Base-by-base conservation (phyloP, 2,329 filamentous ascomycete genomes). In the Alternaria brassicicola region DNA sequence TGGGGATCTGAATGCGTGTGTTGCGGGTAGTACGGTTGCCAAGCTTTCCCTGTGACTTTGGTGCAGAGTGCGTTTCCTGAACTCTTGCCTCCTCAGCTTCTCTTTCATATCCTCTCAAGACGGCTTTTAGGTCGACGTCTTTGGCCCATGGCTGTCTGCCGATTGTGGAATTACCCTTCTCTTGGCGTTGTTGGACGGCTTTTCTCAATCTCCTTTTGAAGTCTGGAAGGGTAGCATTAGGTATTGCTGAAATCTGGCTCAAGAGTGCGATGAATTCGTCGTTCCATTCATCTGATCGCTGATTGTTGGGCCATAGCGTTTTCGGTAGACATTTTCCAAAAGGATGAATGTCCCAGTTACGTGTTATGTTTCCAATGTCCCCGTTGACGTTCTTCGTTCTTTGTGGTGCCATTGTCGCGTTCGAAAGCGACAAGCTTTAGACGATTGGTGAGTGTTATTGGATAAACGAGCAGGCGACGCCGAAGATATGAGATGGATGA, bases 301-400 rank as follows among this genome's bases (percentile, higher is more conserved):
- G 43, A 23, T 57, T 42, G 13, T 57, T 47, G 21, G 55, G 55
- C 50, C 55, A 57, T 21, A 57, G 17, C 1, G 55, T 38, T 23
- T 38, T 53, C 15, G 55, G 55, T 15, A 57, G n/a, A 8, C 55
- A 57, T 26, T 48, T 43, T 6, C 36, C 43, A 3, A 53, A 43
- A 3, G 15, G 17, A 25, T 54, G n/a, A 5, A 54, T 48, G 7
- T 54, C 23, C 55, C 55, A 57, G 19, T 57, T 57, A n/a, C 17
- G 53, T 7, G 36, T 54, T 36, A 57, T 57, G 15, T 15, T 42
- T 13, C 23, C 33, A 28, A 54, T 42, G 45, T 41, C 23, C 21
- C 21, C 26, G 23, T 45, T 48, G 35, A 54, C 17, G 8, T 36
- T 31, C 28, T 15, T 47, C 36, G 36, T 36, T 43, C 28, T 39